Evolutionary conservation across 2,329 filamentous ascomycete species (phyloP).

Genomic region (Phialophora tarda): DNA sequence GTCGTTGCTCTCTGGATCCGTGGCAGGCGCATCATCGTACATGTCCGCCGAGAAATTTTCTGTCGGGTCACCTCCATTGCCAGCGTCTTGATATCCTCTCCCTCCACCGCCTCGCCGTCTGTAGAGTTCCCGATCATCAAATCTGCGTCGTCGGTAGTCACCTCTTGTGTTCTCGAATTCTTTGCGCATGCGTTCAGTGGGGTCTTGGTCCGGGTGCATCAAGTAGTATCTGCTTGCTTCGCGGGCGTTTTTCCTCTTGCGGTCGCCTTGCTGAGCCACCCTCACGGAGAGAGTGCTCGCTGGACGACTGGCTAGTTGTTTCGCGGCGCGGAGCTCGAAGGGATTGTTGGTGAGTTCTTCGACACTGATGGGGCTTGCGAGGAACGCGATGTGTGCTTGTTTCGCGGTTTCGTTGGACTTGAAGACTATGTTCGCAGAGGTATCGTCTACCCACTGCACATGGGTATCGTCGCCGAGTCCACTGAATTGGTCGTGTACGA

Average conservation of each 20-base stretch:
- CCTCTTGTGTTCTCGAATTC: constrained; percentile 55
- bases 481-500: constrained; percentile 71
- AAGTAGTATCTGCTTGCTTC: constrained; percentile 89
- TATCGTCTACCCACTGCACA: constrained; percentile 94
- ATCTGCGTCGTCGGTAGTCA: constrained; percentile 59
- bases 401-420: constrained; percentile 59
- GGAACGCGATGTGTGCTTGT: constrained; percentile 60
- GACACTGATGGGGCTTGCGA: constrained; percentile 44
- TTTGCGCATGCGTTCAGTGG: constrained; percentile 70
- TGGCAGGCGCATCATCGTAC: constrained; percentile 72
- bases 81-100: constrained; percentile 50
- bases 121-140: constrained; percentile 64
- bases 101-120: constrained; percentile 42
- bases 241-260: constrained; percentile 78
- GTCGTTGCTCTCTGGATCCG: constrained; percentile 41
- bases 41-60: constrained; percentile 73
- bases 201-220: constrained; percentile 86
- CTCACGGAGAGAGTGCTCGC: constrained; percentile 74
- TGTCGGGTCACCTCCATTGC: constrained; percentile 44
- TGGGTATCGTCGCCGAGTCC: constrained; percentile 56
- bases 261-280: constrained; percentile 74
- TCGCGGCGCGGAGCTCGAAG: constrained; percentile 71
- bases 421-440: constrained; percentile 86
- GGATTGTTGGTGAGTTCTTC: constrained; percentile 57
- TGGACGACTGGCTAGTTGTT: constrained; percentile 69